These are phyloP conservation scores for Antitrichia curtipendula DNA, from an alignment of 225 moss, liverwort and hornwort genomes.

Conservation along the genomic window DNA sequence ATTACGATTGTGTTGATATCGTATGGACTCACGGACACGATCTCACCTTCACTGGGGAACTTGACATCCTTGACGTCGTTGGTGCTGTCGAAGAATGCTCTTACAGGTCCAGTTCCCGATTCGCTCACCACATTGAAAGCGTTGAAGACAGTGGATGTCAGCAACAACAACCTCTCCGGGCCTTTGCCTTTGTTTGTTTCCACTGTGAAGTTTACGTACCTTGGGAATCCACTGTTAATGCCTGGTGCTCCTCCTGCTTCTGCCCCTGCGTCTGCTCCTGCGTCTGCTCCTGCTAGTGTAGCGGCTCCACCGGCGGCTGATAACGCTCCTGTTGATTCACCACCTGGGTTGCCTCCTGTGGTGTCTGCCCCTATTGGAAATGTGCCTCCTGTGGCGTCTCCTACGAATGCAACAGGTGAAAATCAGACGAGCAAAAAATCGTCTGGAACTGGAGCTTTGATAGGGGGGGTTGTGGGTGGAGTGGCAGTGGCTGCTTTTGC, in stretches of 20 bases:
- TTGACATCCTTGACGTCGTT: conserved; percentile 1
- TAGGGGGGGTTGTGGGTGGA: conserved; percentile 12
- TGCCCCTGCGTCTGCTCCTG: not conserved
- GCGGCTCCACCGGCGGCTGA: not conserved
- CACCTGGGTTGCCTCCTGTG: not conserved
- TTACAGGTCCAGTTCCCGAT: conserved; percentile 5
- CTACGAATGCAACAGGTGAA: not conserved
- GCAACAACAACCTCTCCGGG: conserved; percentile 12
- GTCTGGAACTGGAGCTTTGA: not conserved
- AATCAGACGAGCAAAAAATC: not conserved
- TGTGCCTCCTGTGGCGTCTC: not conserved
- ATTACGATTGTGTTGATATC: not conserved
- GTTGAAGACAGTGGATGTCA: conserved; percentile 9
- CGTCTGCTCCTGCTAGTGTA: not conserved
- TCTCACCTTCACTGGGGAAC: conserved; percentile 14
- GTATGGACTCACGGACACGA: conserved; percentile 3
- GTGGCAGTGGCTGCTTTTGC: not conserved
- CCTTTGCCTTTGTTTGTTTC: conserved; percentile 6
- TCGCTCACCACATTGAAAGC: not conserved
- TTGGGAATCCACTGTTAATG: conserved; percentile 9
- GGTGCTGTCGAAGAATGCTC: conserved; percentile 1
- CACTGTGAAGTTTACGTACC: not conserved
- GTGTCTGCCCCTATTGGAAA: not conserved
- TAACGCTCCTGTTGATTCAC: not conserved
- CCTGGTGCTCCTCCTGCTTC: not conserved